Percentiles rank a stretch among this genome's conserved stretches.
phyloP scores from a whole-genome alignment of 2,329 filamentous ascomycete species.

The Colletotrichum orbiculare region DNA sequence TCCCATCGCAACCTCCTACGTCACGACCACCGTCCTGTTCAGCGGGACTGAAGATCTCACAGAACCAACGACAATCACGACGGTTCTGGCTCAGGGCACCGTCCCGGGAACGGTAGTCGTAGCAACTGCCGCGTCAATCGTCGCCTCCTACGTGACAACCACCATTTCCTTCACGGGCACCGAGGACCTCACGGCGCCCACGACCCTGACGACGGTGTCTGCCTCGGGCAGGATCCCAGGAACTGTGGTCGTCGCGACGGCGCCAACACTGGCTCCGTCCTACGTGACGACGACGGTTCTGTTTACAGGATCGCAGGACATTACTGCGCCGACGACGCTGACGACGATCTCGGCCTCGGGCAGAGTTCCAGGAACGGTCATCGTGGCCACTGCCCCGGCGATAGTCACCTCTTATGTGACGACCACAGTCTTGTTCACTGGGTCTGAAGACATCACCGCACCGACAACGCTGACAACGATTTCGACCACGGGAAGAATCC shows the following conservation, averaged over 20 bases:
- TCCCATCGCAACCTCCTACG: background rate
- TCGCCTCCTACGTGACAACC: constrained; percentile 5
- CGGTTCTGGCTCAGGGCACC: background rate
- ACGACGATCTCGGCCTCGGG: constrained; percentile 23
- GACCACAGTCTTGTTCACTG: background rate
- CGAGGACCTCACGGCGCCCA: background rate
- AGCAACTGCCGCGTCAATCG: background rate
- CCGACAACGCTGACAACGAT: background rate
- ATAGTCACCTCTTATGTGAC: background rate
- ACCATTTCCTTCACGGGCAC: constrained; percentile 2
- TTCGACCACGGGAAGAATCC: background rate
- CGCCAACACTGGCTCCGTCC: background rate
- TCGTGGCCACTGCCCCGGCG: constrained; percentile 12
- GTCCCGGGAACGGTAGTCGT: constrained; percentile 21
- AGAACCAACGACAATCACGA: too few species aligned
- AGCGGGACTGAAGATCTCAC: background rate
- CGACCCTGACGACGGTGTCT: constrained; percentile 1
- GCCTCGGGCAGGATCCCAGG: constrained; percentile 23
- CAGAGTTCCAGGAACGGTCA: background rate
- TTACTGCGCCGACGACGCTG: constrained; percentile 2
- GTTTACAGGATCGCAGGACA: background rate
- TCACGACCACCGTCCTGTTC: constrained; percentile 3
- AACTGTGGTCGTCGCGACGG: constrained; percentile 15
- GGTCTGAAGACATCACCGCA: background rate
- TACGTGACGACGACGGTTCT: constrained; percentile 26